Evolutionary conservation across 441 rosid species (phyloP), one percentile per base, ranked within the genome.

Genomic region (Erodium texanum): DNA sequence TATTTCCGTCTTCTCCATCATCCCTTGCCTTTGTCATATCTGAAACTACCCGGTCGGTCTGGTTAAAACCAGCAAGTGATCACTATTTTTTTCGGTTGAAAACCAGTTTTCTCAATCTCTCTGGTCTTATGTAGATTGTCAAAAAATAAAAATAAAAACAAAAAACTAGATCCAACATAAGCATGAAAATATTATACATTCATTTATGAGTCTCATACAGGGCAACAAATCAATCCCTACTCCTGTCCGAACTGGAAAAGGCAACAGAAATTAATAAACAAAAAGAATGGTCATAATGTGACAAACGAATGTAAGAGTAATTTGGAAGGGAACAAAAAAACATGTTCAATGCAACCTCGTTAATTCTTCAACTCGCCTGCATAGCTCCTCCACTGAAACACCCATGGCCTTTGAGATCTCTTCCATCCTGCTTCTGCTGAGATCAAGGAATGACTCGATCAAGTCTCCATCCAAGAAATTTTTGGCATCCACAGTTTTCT

Each of bases 401-500:
- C 71, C 56, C 89, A 85, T 77, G 12, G 82, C 58, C 79, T 80
- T 88, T 38, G 97, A 85, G 24, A 94, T 80, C 73, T 91, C 99
- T 69, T 91, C 96, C 97, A 92, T 91, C 75, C 82, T 74, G 27
- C 72, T 77, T 0, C 90, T 87, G 73, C 84, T 87, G 50, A 93
- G 83, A 79, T 89, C 97, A 20, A 94, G 82, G 71, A 94, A 91
- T 0, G 94, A 89, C 68, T 94, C 99, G 0, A 94, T 92, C 20
- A 94, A 79, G 68, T 89, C 99, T 45, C 98, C 97, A 11, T 94
- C 99, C 74, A 94, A 71, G 83, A 87, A 89, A 77, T 81, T 86
- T 62, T 70, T 89, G 2, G 97, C 96, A 56, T 89, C 97, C 3
- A 66, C 85, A 0, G 85, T 94, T 85, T 77, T 89, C 79, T 89